Conservation (phyloP, 2,329 filamentous ascomycete genomes). For the Fusarium denticulatum region DNA sequence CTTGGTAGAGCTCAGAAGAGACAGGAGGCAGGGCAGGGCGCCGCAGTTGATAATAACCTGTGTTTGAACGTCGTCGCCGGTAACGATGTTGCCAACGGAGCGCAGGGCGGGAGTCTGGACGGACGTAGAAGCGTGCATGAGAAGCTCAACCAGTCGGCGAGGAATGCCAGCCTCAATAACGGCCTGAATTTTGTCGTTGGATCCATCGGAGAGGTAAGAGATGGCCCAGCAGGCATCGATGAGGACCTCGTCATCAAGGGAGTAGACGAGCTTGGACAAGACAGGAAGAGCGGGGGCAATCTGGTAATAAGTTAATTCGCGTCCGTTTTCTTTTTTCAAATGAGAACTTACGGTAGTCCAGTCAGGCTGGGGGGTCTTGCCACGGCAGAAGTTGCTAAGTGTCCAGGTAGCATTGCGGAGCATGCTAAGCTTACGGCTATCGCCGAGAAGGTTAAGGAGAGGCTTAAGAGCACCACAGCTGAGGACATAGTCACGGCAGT, state of each 20-base stretch:
- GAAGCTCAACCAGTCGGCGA: slow-evolving; percentile 91
- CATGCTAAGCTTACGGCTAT: slow-evolving; percentile 99
- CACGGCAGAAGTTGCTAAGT: slow-evolving; percentile 98
- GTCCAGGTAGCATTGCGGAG: slow-evolving; percentile 99
- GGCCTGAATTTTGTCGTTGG: slow-evolving; percentile 99
- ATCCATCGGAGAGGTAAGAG: slow-evolving; percentile 96
- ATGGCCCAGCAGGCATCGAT: slow-evolving; percentile 99
- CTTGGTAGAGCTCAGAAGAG: slow-evolving; percentile 94
- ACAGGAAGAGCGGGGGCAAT: slow-evolving; percentile 95
- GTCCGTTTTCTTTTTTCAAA: slow-evolving; percentile 6
- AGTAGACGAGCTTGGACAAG: slow-evolving; percentile 96
- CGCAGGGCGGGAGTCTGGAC: slow-evolving; percentile 97
- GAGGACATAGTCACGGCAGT: slow-evolving; percentile 96
- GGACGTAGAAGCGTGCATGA: slow-evolving; percentile 98
- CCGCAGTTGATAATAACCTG: slow-evolving; percentile 99
- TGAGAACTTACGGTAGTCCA: slow-evolving; percentile 83
- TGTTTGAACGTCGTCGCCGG: slow-evolving; percentile 97
- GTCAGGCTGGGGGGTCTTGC: slow-evolving; percentile 98
- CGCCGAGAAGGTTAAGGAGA: slow-evolving; percentile 86
- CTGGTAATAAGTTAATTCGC: slow-evolving; percentile 56
- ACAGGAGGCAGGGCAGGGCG: slow-evolving; percentile 89
- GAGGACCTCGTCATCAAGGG: slow-evolving; percentile 95
- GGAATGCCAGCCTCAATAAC: slow-evolving; percentile 99
- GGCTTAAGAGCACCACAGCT: slow-evolving; percentile 91
- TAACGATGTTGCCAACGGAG: slow-evolving; percentile 98